Evolutionary conservation across 495 filamentous ascomycete genomes (phyloP).

Genomic region (Pyrenopolyporus hunteri): DNA sequence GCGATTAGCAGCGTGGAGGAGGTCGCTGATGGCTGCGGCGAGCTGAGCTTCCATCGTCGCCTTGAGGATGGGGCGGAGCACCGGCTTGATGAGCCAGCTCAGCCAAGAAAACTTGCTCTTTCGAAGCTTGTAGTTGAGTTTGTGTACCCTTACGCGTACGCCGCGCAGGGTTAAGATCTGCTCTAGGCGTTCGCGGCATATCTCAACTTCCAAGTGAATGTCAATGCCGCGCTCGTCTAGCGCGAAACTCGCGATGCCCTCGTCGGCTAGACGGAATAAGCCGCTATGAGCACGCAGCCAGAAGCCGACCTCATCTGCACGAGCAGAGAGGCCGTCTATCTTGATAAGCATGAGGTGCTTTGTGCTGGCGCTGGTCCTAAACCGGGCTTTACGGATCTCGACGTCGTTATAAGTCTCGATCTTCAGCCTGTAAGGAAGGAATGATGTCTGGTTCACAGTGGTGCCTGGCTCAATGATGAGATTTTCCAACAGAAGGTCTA

Average conservation of each 20-base stretch:
- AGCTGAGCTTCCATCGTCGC: constrained; percentile 80
- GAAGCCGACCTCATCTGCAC: constrained; percentile 86
- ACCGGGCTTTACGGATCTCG: constrained; percentile 79
- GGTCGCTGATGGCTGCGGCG: constrained; percentile 70
- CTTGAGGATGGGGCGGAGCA: constrained; percentile 80
- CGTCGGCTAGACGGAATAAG: constrained; percentile 70
- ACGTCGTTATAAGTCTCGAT: constrained; percentile 85
- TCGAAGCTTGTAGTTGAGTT: constrained; percentile 77
- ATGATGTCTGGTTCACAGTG: constrained; percentile 84
- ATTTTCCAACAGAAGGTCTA: constrained; percentile 88
- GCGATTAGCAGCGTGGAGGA: constrained; percentile 75
- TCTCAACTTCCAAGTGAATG: constrained; percentile 79
- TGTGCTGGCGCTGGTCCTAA: constrained; percentile 67
- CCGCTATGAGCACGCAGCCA: constrained; percentile 70
- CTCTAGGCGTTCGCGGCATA: constrained; percentile 74
- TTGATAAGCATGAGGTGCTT: constrained; percentile 76
- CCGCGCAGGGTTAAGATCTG: constrained; percentile 78
- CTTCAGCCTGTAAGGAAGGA: constrained; percentile 83
- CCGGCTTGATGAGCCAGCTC: constrained; percentile 82
- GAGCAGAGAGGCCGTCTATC: constrained; percentile 78
- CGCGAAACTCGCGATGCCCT: constrained; percentile 82
- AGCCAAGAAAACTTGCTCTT: constrained; percentile 77
- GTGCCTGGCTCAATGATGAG: constrained; percentile 86
- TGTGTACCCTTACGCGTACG: constrained; percentile 83
- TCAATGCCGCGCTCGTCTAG: constrained; percentile 88